These are phyloP conservation scores for Astragalus membranaceus DNA, from an alignment of 306 rosid species.

Conservation along the genomic window DNA sequence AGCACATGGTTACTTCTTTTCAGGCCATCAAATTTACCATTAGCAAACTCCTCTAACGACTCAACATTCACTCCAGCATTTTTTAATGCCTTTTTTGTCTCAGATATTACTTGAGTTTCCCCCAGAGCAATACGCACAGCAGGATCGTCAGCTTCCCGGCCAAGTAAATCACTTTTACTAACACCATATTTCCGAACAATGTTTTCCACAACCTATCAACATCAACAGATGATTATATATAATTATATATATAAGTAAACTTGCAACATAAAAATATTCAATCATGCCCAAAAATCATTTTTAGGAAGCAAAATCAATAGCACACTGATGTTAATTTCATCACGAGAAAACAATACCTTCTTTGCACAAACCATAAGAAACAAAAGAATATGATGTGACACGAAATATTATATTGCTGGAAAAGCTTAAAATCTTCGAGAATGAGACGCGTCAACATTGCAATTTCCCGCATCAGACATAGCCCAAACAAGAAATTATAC, in stretches of 20 bases:
- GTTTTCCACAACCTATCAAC: slow-evolving; percentile 67
- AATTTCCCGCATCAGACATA: neutral
- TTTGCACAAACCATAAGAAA: neutral
- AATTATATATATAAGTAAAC: neutral
- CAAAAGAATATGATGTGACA: neutral
- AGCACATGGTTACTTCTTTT: slow-evolving; percentile 91
- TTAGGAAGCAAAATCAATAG: slow-evolving; percentile 7
- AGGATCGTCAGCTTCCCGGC: slow-evolving; percentile 75
- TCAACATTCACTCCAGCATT: slow-evolving; percentile 84
- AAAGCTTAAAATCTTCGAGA: neutral
- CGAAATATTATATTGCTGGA: neutral
- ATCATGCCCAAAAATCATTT: slow-evolving; percentile 2
- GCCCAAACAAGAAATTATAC: neutral
- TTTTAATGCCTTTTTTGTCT: slow-evolving; percentile 69
- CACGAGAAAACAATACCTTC: neutral
- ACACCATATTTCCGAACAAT: slow-evolving; percentile 77
- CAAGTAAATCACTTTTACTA: slow-evolving; percentile 74
- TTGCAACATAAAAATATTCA: neutral
- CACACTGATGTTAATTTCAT: neutral
- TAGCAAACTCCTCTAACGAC: slow-evolving; percentile 61
- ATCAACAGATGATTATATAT: neutral
- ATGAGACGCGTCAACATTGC: neutral
- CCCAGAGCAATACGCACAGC: slow-evolving; percentile 85
- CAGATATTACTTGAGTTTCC: slow-evolving; percentile 84
- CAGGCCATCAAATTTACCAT: slow-evolving; percentile 49